Evolutionary conservation across 2,329 filamentous ascomycete species (phyloP).

Genomic region (Fusarium domesticum): DNA sequence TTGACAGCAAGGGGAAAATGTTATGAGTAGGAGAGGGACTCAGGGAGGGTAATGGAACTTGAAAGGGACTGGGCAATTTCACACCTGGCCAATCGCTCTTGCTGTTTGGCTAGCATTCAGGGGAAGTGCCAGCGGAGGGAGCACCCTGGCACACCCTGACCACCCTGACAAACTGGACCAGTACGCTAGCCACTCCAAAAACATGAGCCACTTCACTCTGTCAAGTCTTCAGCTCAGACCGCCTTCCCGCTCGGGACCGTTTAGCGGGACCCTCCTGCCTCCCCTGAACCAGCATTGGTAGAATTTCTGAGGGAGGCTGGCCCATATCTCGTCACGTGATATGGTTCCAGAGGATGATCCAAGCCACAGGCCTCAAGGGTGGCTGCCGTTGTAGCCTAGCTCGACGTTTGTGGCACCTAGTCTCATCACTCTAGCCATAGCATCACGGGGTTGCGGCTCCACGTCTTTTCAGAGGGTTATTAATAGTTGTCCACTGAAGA

Average conservation of each 20-base stretch:
- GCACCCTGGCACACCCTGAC: conserved; percentile 6
- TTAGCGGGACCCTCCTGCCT: conserved; percentile 19
- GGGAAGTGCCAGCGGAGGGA: conserved; percentile 24
- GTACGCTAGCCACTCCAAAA: background rate
- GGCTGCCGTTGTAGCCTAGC: conserved; percentile 1
- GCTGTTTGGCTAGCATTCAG: conserved; percentile 28
- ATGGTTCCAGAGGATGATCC: background rate
- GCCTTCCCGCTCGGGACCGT: conserved; percentile 26
- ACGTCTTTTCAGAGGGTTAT: too few relatives aligned
- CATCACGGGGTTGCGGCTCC: background rate
- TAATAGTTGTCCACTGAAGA: too few relatives aligned
- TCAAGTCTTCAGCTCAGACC: conserved; percentile 23
- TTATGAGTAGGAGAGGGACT: conserved; percentile 30
- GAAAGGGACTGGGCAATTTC: conserved; percentile 34
- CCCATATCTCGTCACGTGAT: conserved; percentile 19
- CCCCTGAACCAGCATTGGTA: conserved; percentile 15
- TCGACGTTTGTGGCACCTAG: background rate
- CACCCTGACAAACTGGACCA: background rate
- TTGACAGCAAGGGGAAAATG: conserved; percentile 32
- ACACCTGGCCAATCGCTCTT: conserved; percentile 33
- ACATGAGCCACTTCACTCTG: conserved; percentile 18
- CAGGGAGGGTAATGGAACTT: conserved; percentile 29
- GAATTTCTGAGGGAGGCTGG: conserved; percentile 18
- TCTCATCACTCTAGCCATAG: background rate
- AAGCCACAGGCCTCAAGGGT: too few relatives aligned